Conservation (phyloP, 2,329 filamentous ascomycete species). For the Pseudocercospora pini-densiflorae region DNA sequence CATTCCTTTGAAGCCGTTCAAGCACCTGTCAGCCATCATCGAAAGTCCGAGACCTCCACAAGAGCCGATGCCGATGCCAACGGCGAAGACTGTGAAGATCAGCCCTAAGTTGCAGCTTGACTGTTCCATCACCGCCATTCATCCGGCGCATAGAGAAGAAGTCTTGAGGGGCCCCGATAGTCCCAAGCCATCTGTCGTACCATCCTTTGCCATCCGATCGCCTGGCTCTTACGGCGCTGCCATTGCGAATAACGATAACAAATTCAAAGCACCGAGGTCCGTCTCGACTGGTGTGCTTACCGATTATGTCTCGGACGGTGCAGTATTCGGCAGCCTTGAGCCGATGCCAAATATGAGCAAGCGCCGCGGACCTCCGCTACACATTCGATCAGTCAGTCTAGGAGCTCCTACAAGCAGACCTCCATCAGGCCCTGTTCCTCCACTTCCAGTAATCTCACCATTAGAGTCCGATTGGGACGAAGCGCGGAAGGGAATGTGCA, state of each 20-base stretch:
- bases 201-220: constrained; percentile 36
- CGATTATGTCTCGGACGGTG: constrained; percentile 23
- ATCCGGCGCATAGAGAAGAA: neutral
- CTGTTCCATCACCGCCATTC: neutral
- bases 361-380: constrained; percentile 28
- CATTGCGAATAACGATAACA: constrained; percentile 27
- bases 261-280: constrained; percentile 29
- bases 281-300: constrained; percentile 35
- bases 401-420: constrained; percentile 43
- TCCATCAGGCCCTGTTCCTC: constrained; percentile 49
- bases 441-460: constrained; percentile 43
- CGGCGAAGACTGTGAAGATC: neutral
- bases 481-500: constrained; percentile 28
- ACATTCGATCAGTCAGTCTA: constrained; percentile 41
- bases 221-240: constrained; percentile 32
- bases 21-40: constrained; percentile 45
- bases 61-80: constrained; percentile 10
- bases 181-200: constrained; percentile 32
- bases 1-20: constrained; percentile 31
- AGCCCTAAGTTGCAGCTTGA: neutral
- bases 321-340: constrained; percentile 22
- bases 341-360: constrained; percentile 17
- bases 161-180: constrained; percentile 35
- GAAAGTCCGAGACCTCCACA: constrained; percentile 38
- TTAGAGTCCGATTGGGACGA: constrained; percentile 13